Evolutionary conservation across 2,329 filamentous ascomycete genomes (phyloP).

Genomic region (Erysiphe neolycopersici): DNA sequence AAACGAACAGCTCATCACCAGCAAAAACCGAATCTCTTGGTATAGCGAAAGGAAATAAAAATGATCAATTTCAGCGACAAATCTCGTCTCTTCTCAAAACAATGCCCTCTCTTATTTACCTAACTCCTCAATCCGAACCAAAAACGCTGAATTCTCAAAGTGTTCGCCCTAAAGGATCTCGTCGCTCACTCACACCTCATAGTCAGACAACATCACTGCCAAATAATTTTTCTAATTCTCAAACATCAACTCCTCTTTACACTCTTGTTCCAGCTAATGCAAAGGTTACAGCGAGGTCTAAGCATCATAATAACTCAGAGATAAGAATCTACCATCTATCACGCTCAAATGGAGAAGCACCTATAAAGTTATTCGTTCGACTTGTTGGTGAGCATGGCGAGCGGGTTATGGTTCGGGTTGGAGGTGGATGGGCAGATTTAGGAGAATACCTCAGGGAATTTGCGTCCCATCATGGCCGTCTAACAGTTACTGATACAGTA

Average conservation of each 20-base stretch:
- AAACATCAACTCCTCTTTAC: constrained; percentile 38
- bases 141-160: constrained; percentile 11
- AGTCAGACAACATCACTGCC: constrained; percentile 11
- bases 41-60: constrained; percentile 12
- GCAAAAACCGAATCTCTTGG: constrained; percentile 3
- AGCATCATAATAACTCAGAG: constrained; percentile 31
- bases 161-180: constrained; percentile 14
- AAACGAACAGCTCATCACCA: constrained; percentile 7
- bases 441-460: constrained; percentile 90
- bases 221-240: constrained; percentile 10
- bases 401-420: constrained; percentile 91
- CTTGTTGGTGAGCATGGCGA: constrained; percentile 75
- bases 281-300: constrained; percentile 19
- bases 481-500: constrained; percentile 25
- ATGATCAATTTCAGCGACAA: constrained; percentile 51
- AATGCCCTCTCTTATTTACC: constrained; percentile 54
- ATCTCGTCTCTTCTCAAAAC: constrained; percentile 53
- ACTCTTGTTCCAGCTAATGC: constrained; percentile 35
- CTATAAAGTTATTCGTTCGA: constrained; percentile 84
- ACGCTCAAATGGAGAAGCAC: constrained; percentile 54
- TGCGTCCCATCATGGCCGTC: constrained; percentile 69
- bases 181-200: constrained; percentile 11
- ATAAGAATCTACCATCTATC: constrained; percentile 86
- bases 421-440: constrained; percentile 92
- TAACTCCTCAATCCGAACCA: constrained; percentile 26